Evolutionary conservation across 768 basidiomycete genomes (phyloP).

Genomic region (Phaffia tasmanica): DNA sequence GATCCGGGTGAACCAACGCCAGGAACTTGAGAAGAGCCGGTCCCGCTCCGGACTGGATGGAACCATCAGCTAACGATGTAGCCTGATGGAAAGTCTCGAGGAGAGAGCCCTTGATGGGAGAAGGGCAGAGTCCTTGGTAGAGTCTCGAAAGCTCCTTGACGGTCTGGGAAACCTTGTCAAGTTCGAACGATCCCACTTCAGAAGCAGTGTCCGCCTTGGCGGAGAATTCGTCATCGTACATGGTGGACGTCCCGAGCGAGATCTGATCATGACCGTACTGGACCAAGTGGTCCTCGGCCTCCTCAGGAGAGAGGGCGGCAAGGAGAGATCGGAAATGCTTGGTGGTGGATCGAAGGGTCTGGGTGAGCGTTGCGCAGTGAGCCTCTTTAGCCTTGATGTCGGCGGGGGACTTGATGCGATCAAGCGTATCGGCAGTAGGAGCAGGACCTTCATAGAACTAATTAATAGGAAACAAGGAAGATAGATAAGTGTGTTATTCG

Average conservation of each 20-base stretch:
- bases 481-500: background rate
- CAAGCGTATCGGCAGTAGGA: conserved; percentile 6
- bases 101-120: background rate
- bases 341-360: conserved; percentile 15
- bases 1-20: conserved; percentile 28
- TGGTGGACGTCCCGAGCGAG: conserved; percentile 1
- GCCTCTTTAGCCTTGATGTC: conserved; percentile 24
- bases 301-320: conserved; percentile 9
- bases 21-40: conserved; percentile 33
- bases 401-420: background rate
- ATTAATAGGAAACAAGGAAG: background rate
- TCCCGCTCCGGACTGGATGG: conserved; percentile 10
- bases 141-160: conserved; percentile 24
- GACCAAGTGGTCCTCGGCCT: conserved; percentile 19
- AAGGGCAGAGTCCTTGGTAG: conserved; percentile 20
- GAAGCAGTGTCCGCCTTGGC: conserved; percentile 28
- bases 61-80: too few species aligned
- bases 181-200: conserved; percentile 25
- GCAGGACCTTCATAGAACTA: conserved; percentile 18
- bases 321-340: conserved; percentile 14
- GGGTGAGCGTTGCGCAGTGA: conserved; percentile 29
- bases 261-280: conserved; percentile 24
- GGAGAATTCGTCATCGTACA: conserved; percentile 1
- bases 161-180: conserved; percentile 28
- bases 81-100: background rate